A percentile compares a stretch with the other conserved stretches of the same genome.
phyloP scores from a whole-genome alignment of 768 basidiomycete species.

The Lentinula raphanica region DNA sequence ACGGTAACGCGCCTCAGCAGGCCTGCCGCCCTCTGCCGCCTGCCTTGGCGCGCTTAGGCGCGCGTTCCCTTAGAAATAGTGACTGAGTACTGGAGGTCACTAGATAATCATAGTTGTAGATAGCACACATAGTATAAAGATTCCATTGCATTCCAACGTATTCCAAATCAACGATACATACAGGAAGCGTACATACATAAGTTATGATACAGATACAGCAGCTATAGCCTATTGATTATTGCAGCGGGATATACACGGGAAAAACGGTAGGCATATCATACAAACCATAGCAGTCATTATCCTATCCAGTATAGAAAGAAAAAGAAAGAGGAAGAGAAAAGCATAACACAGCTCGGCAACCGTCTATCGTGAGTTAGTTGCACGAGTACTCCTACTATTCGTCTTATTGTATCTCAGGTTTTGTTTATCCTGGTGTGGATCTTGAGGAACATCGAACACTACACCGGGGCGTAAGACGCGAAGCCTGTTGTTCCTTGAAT shows the following conservation, averaged over 20 bases:
- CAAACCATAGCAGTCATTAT: not conserved
- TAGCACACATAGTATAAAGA: too few species aligned
- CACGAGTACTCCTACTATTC: slow-evolving; percentile 1
- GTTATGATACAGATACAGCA: slow-evolving; percentile 5
- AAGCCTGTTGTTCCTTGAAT: slow-evolving; percentile 26
- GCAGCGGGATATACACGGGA: slow-evolving; percentile 1
- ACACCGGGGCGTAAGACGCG: slow-evolving; percentile 53
- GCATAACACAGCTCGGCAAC: not conserved
- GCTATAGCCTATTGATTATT: not conserved
- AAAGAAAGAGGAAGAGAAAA: not conserved
- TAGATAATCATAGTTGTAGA: too few species aligned
- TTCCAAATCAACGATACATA: not conserved
- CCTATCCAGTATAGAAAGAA: not conserved
- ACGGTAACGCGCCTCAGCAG: not conserved
- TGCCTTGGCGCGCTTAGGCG: too few species aligned
- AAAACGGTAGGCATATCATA: not conserved
- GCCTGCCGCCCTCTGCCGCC: too few species aligned
- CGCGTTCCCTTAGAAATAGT: too few species aligned
- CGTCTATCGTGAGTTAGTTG: not conserved
- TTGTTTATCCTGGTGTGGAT: slow-evolving; percentile 38
- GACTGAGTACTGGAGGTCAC: too few species aligned
- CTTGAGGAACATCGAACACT: slow-evolving; percentile 58
- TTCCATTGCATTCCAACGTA: too few species aligned
- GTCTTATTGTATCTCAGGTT: slow-evolving; percentile 15
- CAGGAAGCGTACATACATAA: slow-evolving; percentile 3